A percentile compares a stretch with the other conserved stretches of the same genome.
phyloP scores from a whole-genome alignment of 1,284 basidiomycete genomes.

The Lentinus polychrous region DNA sequence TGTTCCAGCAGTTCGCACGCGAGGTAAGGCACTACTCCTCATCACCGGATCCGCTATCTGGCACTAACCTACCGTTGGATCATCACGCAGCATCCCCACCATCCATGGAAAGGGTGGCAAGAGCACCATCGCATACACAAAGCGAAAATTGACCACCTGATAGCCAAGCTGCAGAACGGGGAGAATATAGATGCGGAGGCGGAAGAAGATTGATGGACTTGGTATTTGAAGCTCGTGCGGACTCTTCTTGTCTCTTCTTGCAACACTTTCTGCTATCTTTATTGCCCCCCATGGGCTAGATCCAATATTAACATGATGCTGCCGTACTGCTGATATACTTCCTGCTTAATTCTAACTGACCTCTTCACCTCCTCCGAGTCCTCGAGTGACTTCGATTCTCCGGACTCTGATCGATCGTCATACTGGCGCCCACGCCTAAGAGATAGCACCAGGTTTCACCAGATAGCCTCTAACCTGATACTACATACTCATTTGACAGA shows the following conservation, averaged over 20 bases:
- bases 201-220: conserved; percentile 12
- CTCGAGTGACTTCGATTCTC: no score
- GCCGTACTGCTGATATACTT: no score
- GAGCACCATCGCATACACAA: conserved; percentile 83
- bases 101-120: conserved; percentile 88
- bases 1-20: conserved; percentile 71
- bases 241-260: no score
- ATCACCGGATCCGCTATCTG: neutral
- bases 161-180: conserved; percentile 49
- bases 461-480: no score
- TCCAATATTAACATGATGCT: no score
- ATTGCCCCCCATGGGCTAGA: no score
- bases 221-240: neutral
- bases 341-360: no score
- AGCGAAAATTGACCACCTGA: conserved; percentile 72
- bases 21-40: conserved; percentile 37
- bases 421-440: no score
- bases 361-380: no score
- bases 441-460: no score
- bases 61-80: conserved; percentile 6
- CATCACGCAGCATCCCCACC: conserved; percentile 59
- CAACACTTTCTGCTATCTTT: neutral
- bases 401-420: no score
- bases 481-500: no score
- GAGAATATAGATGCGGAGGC: conserved; percentile 40